phyloP scores from a whole-genome alignment of 257 asterid species.

The Gentiana straminea region DNA sequence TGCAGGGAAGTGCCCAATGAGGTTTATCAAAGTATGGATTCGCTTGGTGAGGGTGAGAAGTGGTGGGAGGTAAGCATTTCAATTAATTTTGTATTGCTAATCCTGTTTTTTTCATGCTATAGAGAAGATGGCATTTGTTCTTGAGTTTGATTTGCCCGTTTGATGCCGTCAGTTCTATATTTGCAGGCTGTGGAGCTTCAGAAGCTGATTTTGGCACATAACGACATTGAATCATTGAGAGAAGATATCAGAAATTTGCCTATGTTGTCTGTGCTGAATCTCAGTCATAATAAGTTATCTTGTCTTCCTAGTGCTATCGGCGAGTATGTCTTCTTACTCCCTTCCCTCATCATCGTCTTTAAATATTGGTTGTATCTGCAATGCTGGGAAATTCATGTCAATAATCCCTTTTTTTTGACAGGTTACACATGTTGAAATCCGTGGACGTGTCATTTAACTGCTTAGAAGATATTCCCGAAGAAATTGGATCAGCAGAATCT shows the following conservation, averaged over 20 bases:
- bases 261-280: conserved; percentile 55
- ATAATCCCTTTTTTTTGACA: conserved; percentile 13
- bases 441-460: conserved; percentile 68
- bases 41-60: conserved; percentile 73
- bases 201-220: conserved; percentile 91
- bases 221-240: conserved; percentile 58
- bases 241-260: conserved; percentile 78
- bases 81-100: conserved; percentile 2
- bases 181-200: conserved; percentile 86
- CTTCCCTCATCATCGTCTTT: conserved; percentile 5
- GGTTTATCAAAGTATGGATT: conserved; percentile 74
- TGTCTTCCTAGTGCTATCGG: conserved; percentile 81
- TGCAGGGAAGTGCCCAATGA: conserved; percentile 81
- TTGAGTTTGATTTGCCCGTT: conserved; percentile 1
- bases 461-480: conserved; percentile 57
- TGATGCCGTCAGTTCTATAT: conserved; percentile 12
- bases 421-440: conserved; percentile 73
- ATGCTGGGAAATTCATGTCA: conserved; percentile 1
- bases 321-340: conserved; percentile 48
- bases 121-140: not conserved
- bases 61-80: conserved; percentile 92
- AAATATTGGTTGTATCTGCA: not conserved
- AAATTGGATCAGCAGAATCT: conserved; percentile 66
- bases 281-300: conserved; percentile 77
- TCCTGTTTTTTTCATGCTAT: not conserved